phyloP scores from a whole-genome alignment of 768 basidiomycete species.

The Pulveroboletus sp. region DNA sequence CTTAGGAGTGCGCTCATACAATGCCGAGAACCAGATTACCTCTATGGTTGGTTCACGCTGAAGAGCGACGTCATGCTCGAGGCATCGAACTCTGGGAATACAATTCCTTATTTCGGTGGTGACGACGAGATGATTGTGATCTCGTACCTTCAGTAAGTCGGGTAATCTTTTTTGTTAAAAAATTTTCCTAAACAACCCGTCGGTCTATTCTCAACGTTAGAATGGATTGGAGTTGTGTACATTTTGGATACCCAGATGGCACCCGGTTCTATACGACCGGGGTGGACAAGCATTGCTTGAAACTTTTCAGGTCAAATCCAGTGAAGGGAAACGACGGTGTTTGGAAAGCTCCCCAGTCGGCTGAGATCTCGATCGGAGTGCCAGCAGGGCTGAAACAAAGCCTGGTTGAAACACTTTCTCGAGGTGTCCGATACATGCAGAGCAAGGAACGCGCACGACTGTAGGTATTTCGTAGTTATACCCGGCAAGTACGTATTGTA shows the following conservation, averaged over 20 bases:
- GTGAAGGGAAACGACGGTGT: slow-evolving; percentile 9
- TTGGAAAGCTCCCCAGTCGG: slow-evolving; percentile 4
- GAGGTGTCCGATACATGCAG: slow-evolving; percentile 4
- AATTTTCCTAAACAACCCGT: background rate
- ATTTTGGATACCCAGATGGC: slow-evolving; percentile 14
- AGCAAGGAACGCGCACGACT: background rate
- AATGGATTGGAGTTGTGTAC: slow-evolving; percentile 12
- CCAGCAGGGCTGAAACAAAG: slow-evolving; percentile 13
- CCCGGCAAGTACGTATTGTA: too few species aligned
- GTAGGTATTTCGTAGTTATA: background rate
- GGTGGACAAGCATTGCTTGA: slow-evolving; percentile 2
- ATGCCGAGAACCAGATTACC: slow-evolving; percentile 5
- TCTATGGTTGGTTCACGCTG: slow-evolving; percentile 11
- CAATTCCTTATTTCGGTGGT: background rate
- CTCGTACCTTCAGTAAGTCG: slow-evolving; percentile 15
- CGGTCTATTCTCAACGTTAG: background rate
- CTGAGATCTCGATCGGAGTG: slow-evolving; percentile 19
- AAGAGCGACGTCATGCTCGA: slow-evolving; percentile 11
- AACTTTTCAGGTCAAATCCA: slow-evolving; percentile 16
- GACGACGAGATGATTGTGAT: slow-evolving; percentile 7
- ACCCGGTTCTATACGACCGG: slow-evolving; percentile 9
- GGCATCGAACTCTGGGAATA: slow-evolving; percentile 10
- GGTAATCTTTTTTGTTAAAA: too few species aligned
- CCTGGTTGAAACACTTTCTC: slow-evolving; percentile 6
- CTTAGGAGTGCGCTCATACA: slow-evolving; percentile 12